Evolutionary conservation across 139 green algal species (phyloP), one percentile per base, ranked within the genome.

Genomic region (Tetraselmis striata): DNA sequence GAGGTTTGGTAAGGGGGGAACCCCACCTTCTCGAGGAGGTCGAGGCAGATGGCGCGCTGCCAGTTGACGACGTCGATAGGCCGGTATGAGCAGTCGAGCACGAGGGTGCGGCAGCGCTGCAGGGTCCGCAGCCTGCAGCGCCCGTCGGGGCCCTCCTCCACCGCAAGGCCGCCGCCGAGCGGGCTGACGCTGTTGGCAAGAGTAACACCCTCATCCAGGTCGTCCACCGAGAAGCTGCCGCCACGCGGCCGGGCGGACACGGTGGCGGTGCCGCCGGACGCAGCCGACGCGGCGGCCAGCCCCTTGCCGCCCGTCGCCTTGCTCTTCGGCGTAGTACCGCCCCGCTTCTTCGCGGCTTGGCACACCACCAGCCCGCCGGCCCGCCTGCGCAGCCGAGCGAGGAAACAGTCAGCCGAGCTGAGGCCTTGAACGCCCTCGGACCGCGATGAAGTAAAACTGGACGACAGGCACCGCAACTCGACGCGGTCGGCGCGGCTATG

Each of bases 41-140:
- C 88, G 30, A 93, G 75, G n/a, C 80, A 86, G 32, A 93, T 84
- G n/a, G 89, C 89, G 2, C 88, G 79, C 74, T 89, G 86, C 89
- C 89, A 91, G 77, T 88, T 87, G 28, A 93, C 79, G 29, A 91
- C 84, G 25, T 90, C 86, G 28, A 94, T 91, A 1, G 90, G 90
- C 2, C 87, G 79, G 84, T 94, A 93, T 32, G 81, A 80, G 28
- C 59, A 78, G 85, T 94, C 90, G 26, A 94, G 84, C 29, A 94
- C 86, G 28, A 94, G 80, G 0, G 90, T 88, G 23, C 90, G 81
- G 45, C 83, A 92, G 18, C 31, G 59, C 45, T 67, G 45, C 18
- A 67, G 45, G 5, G 45, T 18, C 45, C 45, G 5, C 45, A 67
- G 18, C 45, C 18, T 5, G 18, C 11, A 18, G 11, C 45, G 45